Base-by-base conservation (phyloP, 805 yeast genomes). In the Cyberlindnera subsufficiens region DNA sequence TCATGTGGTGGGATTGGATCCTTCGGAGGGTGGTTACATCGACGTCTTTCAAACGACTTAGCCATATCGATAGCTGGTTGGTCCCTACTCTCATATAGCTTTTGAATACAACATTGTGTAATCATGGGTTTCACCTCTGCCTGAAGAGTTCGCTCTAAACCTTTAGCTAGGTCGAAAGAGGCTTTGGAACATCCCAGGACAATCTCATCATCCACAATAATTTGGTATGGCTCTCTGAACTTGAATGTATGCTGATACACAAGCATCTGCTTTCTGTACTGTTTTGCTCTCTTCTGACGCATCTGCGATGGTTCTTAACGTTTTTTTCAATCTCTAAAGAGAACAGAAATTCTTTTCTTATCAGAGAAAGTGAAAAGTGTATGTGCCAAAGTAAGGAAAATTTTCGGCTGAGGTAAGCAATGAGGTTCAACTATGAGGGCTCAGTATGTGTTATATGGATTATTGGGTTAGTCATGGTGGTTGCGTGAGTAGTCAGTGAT, bases 251-350 rank as follows among this genome's bases (percentile, higher is more conserved):
- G 86, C 52, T 77, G 75, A 55, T 88, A 84, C 42, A 86, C 82
- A 52, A 82, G 78, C 86, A 93, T 84, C 63, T 87, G 96, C 71
- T 91, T 91, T 63, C 91, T 81, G 65, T 93, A 93, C 1, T 93
- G 73, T 64, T 91, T 91, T 41, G 97, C 96, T 66, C 99, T 76
- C 65, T 90, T 91, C 67, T 91, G 96, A 73, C 95, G 88, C 99
- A 91, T 91, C n/a, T 30, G 30, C 10, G 20, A 19, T 13, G 19
- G 27, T 10, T 20, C 19, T 9, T 8, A 5, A 14, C n/a, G 5
- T 10, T 13, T 30, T 25, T 11, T 15, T 5, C 3, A 14, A 9
- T 14, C 6, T 27, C 11, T 16, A 9, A 11, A 35, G 37, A n/a
- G 14, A 14, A 8, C 20, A 2, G 30, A 35, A 18, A 17, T n/a